Percentiles rank a stretch among this genome's conserved stretches.
Evolutionary conservation across 129 eudicot genomes (phyloP).

Genomic region (Tagetes erecta): DNA sequence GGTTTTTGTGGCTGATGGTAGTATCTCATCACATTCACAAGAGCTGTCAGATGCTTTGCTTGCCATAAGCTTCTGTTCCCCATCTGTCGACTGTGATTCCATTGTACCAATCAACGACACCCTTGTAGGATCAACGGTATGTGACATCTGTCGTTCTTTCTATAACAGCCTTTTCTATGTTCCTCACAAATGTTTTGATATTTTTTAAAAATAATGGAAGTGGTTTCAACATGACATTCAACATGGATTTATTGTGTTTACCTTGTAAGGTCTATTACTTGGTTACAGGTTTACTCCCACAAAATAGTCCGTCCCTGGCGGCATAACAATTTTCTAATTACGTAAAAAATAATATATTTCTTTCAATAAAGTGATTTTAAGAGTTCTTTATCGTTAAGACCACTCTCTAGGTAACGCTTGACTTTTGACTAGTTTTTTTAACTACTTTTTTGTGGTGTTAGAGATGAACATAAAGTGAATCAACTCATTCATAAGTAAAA

Average conservation of each 20-base stretch:
- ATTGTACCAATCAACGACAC: constrained; percentile 55
- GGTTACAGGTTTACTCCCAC: not conserved
- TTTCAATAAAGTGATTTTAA: not conserved
- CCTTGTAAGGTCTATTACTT: not conserved
- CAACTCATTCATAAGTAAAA: not conserved
- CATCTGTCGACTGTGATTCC: constrained; percentile 54
- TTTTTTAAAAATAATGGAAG: not conserved
- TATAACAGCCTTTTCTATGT: constrained; percentile 2
- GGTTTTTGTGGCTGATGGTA: constrained; percentile 89
- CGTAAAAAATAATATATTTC: not conserved
- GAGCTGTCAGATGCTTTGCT: constrained; percentile 53
- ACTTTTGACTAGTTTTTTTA: not conserved
- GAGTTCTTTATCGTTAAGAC: not conserved
- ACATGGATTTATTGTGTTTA: not conserved
- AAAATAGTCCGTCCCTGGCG: not conserved
- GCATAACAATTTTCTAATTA: not conserved
- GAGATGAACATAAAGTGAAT: not conserved
- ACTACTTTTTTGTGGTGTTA: not conserved
- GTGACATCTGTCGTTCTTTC: constrained; percentile 23
- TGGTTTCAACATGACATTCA: not conserved
- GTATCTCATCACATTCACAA: constrained; percentile 28
- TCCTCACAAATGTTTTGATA: not conserved
- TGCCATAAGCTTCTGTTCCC: constrained; percentile 76
- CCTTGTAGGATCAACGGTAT: constrained; percentile 78
- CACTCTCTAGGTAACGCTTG: not conserved